Evolutionary conservation across 2,329 filamentous ascomycete genomes (phyloP).

Genomic region (Ramularia endophylla): DNA sequence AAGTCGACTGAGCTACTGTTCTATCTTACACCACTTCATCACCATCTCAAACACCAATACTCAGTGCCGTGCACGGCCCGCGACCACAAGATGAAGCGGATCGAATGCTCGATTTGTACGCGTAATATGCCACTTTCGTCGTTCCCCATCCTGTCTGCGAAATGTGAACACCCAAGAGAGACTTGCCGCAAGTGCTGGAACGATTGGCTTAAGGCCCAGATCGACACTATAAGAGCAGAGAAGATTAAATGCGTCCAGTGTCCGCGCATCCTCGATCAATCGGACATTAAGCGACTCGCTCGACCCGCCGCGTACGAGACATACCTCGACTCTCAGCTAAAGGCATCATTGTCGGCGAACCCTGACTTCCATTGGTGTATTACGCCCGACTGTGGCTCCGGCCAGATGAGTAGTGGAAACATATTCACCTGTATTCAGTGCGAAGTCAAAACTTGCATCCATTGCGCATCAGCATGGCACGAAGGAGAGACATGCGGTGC

Average conservation of each 20-base stretch:
- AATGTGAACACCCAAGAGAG: slow-evolving; percentile 10
- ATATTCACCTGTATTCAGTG: slow-evolving; percentile 23
- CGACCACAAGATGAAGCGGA: not conserved
- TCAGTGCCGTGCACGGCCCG: not conserved
- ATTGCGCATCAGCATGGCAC: slow-evolving; percentile 20
- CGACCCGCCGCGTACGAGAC: not conserved
- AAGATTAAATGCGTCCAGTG: slow-evolving; percentile 18
- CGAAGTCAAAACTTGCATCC: slow-evolving; percentile 15
- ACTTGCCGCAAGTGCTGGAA: slow-evolving; percentile 17
- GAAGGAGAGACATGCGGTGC: slow-evolving; percentile 18
- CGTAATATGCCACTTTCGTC: not conserved
- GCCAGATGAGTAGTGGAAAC: slow-evolving; percentile 17
- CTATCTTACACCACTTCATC: not conserved
- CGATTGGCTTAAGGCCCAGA: slow-evolving; percentile 12
- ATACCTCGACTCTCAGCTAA: too few species aligned
- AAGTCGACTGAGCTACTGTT: too few species aligned
- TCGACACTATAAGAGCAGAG: slow-evolving; percentile 4
- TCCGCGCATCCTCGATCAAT: slow-evolving; percentile 5
- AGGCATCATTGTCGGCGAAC: slow-evolving; percentile 9
- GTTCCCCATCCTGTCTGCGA: slow-evolving; percentile 5
- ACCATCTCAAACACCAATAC: not conserved
- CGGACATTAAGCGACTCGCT: slow-evolving; percentile 13
- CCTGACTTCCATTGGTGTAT: slow-evolving; percentile 20
- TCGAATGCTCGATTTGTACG: slow-evolving; percentile 5
- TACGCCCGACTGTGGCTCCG: slow-evolving; percentile 15